These are phyloP conservation scores for Debaryomyces fabryi DNA, from an alignment of 1,139 yeast species.

Conservation along the genomic window DNA sequence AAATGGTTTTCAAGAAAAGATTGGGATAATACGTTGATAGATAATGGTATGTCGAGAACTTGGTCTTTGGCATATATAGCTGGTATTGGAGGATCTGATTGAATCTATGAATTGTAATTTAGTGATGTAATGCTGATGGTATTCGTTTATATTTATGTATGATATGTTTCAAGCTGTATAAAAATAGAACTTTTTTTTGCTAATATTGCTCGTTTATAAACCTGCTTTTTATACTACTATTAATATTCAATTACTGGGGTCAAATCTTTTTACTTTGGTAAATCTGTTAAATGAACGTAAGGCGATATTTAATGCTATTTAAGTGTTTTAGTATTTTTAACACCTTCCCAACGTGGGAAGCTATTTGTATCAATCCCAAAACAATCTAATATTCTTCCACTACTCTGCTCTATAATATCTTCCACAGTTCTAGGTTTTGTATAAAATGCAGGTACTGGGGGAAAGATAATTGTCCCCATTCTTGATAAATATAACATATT, in stretches of 20 bases:
- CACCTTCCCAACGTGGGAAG: slow-evolving; percentile 22
- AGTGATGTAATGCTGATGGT: too few species aligned
- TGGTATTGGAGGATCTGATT: slow-evolving; percentile 33
- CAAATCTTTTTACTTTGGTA: neutral
- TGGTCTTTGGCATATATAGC: slow-evolving; percentile 50
- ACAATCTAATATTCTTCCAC: slow-evolving; percentile 19
- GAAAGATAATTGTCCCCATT: slow-evolving; percentile 20
- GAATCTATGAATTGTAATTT: neutral
- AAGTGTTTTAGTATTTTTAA: neutral
- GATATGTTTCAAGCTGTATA: too few species aligned
- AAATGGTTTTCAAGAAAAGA: slow-evolving; percentile 42
- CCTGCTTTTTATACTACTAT: neutral
- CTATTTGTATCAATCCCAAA: slow-evolving; percentile 18
- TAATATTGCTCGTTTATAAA: neutral
- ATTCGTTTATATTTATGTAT: too few species aligned
- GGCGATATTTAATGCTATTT: neutral
- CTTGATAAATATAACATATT: slow-evolving; percentile 19
- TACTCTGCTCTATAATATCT: slow-evolving; percentile 20
- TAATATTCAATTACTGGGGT: too few species aligned
- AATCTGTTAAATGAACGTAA: neutral
- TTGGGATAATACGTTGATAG: slow-evolving; percentile 42
- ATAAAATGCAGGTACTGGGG: slow-evolving; percentile 25
- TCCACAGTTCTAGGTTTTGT: slow-evolving; percentile 19
- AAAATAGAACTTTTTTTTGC: neutral
- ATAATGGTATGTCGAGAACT: slow-evolving; percentile 49